Evolutionary conservation across 495 filamentous ascomycete genomes (phyloP), one percentile per base, ranked within the genome.

Genomic region (Penicillium robsamsonii): DNA sequence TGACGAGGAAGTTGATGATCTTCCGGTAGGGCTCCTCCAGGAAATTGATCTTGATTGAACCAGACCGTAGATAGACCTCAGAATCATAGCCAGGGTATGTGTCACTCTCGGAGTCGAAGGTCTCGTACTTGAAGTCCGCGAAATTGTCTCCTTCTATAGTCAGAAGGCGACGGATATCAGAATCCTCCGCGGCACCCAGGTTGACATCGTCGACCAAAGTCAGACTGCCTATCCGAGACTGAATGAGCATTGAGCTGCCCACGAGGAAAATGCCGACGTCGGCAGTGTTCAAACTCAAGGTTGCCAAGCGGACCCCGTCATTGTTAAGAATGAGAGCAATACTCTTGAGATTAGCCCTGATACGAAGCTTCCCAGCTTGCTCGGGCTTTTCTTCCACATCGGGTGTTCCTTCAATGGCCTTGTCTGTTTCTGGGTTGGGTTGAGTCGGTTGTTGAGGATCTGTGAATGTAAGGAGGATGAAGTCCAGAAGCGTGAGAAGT

Each of bases 81-180:
- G 89, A 92, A 63, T 97, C 92, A 68, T 96, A 96, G n/a, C 94
- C 94, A 13, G 94, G 94, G 61, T 96, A 97, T 11, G 74, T 74
- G 13, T 86, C 76, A 41, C 82, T 84, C 13, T 84, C 80, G 0
- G 88, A 66, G 71, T 98, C 92, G 57, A 94, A 97, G 0, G 95
- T 97, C 73, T 98, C 89, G 63, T 97, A 98, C 27, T 87, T 87
- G 75, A 98, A 98, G 68, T 98, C 92, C n/a, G 92, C 94, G 27
- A 98, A 85, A 60, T 98, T 90, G 46, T 97, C 85, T 12, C 94
- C 94, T 73, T 97, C 87, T 48, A 98, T 97, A 1, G 91, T 92
- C 38, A 98, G 79, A 13, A 98, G 82, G 57, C 94, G 88, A 22
- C 94, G 86, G 17, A 98, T 79, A 59, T 87, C 82, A 8, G 93